Base-by-base conservation (phyloP, 2,329 filamentous ascomycete species). In the Ophiocordyceps robertsii region DNA sequence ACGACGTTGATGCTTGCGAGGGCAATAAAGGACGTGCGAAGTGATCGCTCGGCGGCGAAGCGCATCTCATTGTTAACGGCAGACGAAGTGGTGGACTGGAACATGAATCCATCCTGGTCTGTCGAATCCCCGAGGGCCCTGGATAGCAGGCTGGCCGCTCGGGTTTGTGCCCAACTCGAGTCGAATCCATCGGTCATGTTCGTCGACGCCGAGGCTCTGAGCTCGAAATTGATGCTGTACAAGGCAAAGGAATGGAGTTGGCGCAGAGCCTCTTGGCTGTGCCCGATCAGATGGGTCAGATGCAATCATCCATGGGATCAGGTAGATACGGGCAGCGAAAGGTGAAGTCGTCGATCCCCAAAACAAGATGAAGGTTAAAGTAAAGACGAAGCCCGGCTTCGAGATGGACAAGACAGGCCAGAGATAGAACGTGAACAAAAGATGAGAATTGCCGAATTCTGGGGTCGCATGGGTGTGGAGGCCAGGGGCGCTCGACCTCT, bases 21-120 rank as follows among this genome's bases (percentile, higher is more conserved):
- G 46, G 80, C 75, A 43, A 80, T 71, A 37, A 73, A 75, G 21
- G 75, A 78, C 16, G 72, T 77, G 49, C 77, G 67, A 51, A 78
- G 66, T 30, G 75, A 78, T 52, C 70, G 76, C 47, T 69, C 68
- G 14, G 69, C 65, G 29, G 67, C 66, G 48, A 75, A 72, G 44
- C 62, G 65, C 49, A 76, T 64, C 48, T 73, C 56, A 51, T 72
- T 70, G 50, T 72, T 66, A 47, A 73, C 56, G 33, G 64, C 57
- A 33, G 65, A 63, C 6, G 68, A 67, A 29, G 61, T 59, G 53
- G 70, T 74, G 50, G 53, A 47, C 45, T 53, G 52, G 44, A 57
- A 59, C 29, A 49, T 46, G 42, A 61, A 61, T 29, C 55, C 60
- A n/a, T 48, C 40, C 37, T 19, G 17, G 9, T 27, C 32, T 8